phyloP scores from a whole-genome alignment of 257 asterid species.

The Verbascum thapsus region DNA sequence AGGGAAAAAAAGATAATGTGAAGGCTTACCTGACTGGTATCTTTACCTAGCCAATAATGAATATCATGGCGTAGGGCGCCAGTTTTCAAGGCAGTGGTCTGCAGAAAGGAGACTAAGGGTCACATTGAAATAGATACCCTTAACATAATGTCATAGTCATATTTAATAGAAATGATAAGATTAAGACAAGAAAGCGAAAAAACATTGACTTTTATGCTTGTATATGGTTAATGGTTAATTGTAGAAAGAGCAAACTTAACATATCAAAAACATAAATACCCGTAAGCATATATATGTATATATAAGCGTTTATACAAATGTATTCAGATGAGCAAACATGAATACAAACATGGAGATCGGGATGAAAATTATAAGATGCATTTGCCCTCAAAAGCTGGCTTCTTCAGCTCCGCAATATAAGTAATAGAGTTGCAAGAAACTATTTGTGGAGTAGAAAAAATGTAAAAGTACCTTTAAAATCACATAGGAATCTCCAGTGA shows the following conservation, averaged over 20 bases:
- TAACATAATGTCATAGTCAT: conserved; percentile 18
- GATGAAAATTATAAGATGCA: not conserved
- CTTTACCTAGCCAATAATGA: conserved; percentile 96
- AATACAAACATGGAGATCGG: conserved; percentile 14
- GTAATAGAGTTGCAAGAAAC: conserved; percentile 2
- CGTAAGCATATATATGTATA: conserved; percentile 18
- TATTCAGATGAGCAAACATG: conserved; percentile 14
- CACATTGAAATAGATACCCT: conserved; percentile 25
- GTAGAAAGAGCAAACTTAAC: not conserved
- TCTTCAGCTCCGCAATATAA: conserved; percentile 7
- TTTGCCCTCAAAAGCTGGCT: not conserved
- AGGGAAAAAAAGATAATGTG: not conserved
- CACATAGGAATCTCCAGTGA: conserved; percentile 83
- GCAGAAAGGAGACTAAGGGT: conserved; percentile 41
- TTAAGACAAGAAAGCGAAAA: conserved; percentile 7
- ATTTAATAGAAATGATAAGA: conserved; percentile 13
- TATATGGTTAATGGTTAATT: conserved; percentile 8
- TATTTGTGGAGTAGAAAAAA: conserved; percentile 9
- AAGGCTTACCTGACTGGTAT: conserved; percentile 79
- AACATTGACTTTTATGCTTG: too few species aligned
- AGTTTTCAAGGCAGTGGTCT: conserved; percentile 82
- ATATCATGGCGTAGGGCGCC: conserved; percentile 90
- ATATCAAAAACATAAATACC: not conserved
- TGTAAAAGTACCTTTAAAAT: conserved; percentile 66
- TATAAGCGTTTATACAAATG: not conserved